These are phyloP conservation scores for Musa beccarii DNA, from an alignment of 176 grass and related monocot species.

Conservation along the genomic window DNA sequence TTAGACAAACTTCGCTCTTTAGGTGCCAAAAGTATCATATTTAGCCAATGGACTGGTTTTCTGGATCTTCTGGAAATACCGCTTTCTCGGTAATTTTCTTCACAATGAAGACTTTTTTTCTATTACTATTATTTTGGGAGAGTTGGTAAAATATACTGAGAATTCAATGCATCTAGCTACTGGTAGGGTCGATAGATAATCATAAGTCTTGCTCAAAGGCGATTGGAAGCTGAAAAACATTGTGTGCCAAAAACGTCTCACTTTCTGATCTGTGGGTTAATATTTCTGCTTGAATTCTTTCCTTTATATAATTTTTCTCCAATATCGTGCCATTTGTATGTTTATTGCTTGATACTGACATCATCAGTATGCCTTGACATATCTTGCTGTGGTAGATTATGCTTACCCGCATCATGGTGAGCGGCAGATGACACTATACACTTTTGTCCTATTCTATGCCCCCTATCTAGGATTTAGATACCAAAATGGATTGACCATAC, in stretches of 20 bases:
- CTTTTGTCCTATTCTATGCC: too few relatives aligned
- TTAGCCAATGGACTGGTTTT: slow-evolving; percentile 99
- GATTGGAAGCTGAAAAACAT: too few relatives aligned
- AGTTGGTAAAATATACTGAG: neutral
- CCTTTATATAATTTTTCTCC: neutral
- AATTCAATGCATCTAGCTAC: neutral
- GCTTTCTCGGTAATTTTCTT: slow-evolving; percentile 59
- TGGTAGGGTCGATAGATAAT: neutral
- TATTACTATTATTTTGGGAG: neutral
- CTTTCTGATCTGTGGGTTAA: neutral
- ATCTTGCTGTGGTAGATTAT: too few relatives aligned
- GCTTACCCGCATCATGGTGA: too few relatives aligned
- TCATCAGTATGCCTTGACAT: neutral
- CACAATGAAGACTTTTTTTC: neutral
- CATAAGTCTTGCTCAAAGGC: neutral
- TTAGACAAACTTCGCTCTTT: slow-evolving; percentile 45
- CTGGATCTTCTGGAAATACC: slow-evolving; percentile 95
- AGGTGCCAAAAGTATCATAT: slow-evolving; percentile 81
- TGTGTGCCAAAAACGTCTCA: neutral
- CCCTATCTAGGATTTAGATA: too few relatives aligned
- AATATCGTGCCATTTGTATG: neutral
- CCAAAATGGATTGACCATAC: too few relatives aligned
- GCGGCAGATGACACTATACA: too few relatives aligned
- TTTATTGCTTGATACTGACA: neutral
- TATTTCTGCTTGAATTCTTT: neutral